Base-by-base conservation (phyloP, 495 filamentous ascomycete species). In the Aspergillus conjunctus region DNA sequence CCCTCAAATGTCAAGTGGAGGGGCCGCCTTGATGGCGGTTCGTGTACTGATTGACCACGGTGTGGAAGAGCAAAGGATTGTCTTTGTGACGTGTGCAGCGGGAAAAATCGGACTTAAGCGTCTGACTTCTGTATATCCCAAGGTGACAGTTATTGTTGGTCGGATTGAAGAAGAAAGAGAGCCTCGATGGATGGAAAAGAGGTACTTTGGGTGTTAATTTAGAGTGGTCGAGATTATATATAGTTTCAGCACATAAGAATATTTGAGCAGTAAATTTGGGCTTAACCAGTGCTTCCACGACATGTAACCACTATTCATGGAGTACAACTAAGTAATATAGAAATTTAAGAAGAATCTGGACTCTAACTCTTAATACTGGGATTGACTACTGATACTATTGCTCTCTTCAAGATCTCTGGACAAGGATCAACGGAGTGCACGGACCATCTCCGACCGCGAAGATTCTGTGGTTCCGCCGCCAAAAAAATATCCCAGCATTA, bases 1-100 rank as follows among this genome's bases (percentile, higher is more conserved):
- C 72, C 85, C 92, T 18, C 94, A 98, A 69, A 97, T 98, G 88
- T 88, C 89, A 15, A 91, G 88, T 60, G 94, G 94, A 17, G 93
- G 92, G 33, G 91, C 94, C 41, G 95, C 93, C 7, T 78, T 98
- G 50, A 98, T 98, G 94, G 93, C 94, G 4, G 93, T 98, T 31
- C 88, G 91, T 62, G 91, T 98, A 37, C 75, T 98, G 58, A 85
- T 95, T 45, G 94, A 98, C 73, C 92, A 98, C 68, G 94, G 94
- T 2, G 92, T 98, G n/a, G 75, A 83, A 18, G 87, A 93, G 68
- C 85, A 91, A 17, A 86, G 81, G 56, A 94, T 98, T 59, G 88
- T 95, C 30, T 91, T 95, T 72, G 92, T 94, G 45, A 92, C 91
- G 7, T 93, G 91, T 68, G 85, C 89, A 58, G 92, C 91, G 1